These are phyloP conservation scores for Poteriospumella lacustris DNA, from an alignment of 108 stramenopile genomes.

Conservation along the genomic window DNA sequence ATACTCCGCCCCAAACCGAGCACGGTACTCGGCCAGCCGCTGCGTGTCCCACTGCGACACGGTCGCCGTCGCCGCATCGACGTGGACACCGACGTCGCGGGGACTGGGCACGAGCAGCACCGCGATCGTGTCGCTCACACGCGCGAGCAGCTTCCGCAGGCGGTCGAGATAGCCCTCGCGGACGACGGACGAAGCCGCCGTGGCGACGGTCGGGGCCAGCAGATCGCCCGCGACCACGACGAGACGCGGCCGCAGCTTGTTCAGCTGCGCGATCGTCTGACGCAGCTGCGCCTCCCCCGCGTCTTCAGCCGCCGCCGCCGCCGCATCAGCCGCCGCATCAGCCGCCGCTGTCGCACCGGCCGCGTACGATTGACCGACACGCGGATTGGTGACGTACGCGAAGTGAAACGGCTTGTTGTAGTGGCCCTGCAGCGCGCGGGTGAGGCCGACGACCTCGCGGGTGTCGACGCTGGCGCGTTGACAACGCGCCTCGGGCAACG, in stretches of 20 bases:
- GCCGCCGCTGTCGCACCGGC: too few relatives aligned
- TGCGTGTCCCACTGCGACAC: background rate
- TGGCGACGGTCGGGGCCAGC: too few relatives aligned
- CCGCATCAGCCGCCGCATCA: too few relatives aligned
- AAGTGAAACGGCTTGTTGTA: background rate
- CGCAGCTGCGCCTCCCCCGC: too few relatives aligned
- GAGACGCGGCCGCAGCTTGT: background rate
- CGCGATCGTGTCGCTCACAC: conserved; percentile 16
- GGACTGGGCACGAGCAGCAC: background rate
- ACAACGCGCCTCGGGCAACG: background rate
- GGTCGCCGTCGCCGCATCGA: background rate
- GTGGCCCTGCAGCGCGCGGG: background rate
- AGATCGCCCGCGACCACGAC: background rate
- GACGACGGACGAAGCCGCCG: too few relatives aligned
- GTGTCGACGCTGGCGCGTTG: background rate
- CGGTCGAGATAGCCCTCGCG: too few relatives aligned
- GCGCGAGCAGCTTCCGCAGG: background rate
- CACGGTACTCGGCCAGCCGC: background rate
- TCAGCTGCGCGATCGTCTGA: background rate
- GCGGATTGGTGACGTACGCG: background rate
- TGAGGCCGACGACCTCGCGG: background rate
- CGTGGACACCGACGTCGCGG: background rate
- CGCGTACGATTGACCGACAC: background rate
- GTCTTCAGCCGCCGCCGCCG: too few relatives aligned
- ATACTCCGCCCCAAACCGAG: conserved; percentile 1